Evolutionary conservation across 1,284 basidiomycete species (phyloP), one percentile per base, ranked within the genome.

Genomic region (Boletus mariae): DNA sequence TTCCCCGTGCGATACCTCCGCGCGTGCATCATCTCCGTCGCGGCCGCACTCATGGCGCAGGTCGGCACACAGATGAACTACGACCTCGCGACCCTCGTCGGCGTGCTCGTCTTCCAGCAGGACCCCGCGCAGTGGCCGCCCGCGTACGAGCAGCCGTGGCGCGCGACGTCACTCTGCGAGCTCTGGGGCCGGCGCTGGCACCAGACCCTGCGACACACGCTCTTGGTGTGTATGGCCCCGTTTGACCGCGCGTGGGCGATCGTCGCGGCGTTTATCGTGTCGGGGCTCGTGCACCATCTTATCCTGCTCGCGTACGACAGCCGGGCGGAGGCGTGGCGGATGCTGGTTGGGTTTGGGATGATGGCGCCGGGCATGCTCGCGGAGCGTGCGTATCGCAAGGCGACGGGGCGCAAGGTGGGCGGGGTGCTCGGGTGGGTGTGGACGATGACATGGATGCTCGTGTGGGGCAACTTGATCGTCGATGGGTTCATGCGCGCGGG

Each of bases 171-270:
- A 0, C 54, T 79, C 31, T 54, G 55, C 13, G 67, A 73, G 3
- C 73, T 77, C 56, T 78, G 76, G 78, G 68, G 53, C 51, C 67
- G 56, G 65, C 74, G 57, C 43, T 83, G 66, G 78, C 78, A 78
- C 53, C 72, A 75, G 53, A 45, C 63, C 5, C 17, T 34, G 15
- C 20, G 45, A 12, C 45, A 34, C 45, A 35, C 32, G 12, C 34
- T 46, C 5, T 5, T 23, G 2, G 31, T 34, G 45, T 31, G 29
- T 17, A 29, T 17, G 11, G 10, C n/a, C 17, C 32, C 31, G 20
- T 34, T 25, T 25, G 13, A 20, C n/a, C 7, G 11, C 20, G 20
- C 23, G 20, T 10, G 34, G 20, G 45, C 31, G 31, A 6, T 34
- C 31, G 5, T 10, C 17, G 45, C 20, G 20, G 45, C 20, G 32